Base-by-base conservation (phyloP, 1,139 yeast genomes). In the Yamadazyma triangularis region DNA sequence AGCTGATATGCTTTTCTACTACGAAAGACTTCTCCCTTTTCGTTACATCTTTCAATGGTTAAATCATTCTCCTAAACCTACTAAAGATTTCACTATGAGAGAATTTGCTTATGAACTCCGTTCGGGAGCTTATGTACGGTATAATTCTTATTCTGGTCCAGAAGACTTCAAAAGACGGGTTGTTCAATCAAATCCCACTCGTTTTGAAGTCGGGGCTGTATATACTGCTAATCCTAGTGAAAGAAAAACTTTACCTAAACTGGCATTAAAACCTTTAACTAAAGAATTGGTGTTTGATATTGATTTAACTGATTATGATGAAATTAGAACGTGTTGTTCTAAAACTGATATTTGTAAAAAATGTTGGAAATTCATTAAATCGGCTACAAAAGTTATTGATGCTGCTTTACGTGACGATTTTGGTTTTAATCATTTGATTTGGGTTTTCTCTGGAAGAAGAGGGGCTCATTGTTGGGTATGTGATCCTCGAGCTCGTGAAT, bases 401-500 rank as follows among this genome's bases (percentile, higher is more conserved):
- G 51, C 59, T 2, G 82, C 95, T 0, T 64, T 91, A 34, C 64
- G 76, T 34, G 86, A 87, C 30, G 98, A 91, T 56, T 91, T 93
- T 59, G 97, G 96, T 1, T 89, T 87, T 56, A 63, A 79, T 34
- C 81, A 87, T 53, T 64, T 88, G 51, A 65, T 91, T 28, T 91
- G 98, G 98, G 96, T 91, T 3, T 91, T 87, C 53, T 87, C 96
- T 0, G 99, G 99, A 28, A 81, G 99, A 66, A 84, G 99, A 72
- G 99, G 99, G 56, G 96, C 95, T 15, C 99, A 91, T 68, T 94
- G 97, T 47, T 91, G 99, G 99, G 73, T 91, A 15, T 85, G 96
- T 56, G 98, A 93, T 53, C 60, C 74, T 32, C 64, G 89, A 30
- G 96, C 96, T 0, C 66, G 96, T 34, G 51, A 57, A 3, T 60